Conservation (phyloP, 306 rosid species). For the Urtica urens region DNA sequence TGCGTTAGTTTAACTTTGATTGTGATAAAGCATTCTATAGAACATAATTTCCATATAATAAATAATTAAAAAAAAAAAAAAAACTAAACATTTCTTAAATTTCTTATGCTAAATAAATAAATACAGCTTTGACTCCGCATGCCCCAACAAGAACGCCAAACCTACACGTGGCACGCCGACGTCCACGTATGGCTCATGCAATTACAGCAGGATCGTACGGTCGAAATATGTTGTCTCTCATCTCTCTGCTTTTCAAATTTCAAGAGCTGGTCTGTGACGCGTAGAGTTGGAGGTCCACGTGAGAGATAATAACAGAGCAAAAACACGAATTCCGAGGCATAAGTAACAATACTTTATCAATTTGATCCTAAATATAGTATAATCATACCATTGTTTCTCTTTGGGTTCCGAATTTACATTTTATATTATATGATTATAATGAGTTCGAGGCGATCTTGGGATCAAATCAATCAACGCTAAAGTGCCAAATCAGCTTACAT, state of each 20-base stretch:
- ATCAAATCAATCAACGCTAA: background rate
- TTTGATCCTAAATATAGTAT: background rate
- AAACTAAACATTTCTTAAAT: no score
- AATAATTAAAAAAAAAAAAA: no score
- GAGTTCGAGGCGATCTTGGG: background rate
- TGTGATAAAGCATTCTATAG: no score
- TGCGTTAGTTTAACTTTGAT: no score
- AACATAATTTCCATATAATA: no score
- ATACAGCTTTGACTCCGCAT: no score
- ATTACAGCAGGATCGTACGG: background rate
- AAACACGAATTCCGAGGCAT: background rate
- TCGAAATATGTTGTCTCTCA: background rate
- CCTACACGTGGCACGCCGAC: no score
- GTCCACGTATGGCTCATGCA: background rate
- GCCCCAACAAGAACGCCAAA: no score
- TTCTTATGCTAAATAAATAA: no score
- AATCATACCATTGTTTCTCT: background rate
- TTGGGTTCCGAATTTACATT: background rate
- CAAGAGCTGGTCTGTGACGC: constrained; percentile 6
- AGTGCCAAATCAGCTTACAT: background rate
- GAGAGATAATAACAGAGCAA: background rate
- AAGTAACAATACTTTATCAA: background rate
- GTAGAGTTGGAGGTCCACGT: constrained; percentile 2
- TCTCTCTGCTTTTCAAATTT: background rate
- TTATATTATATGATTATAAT: background rate